Evolutionary conservation across 371 early-diverging fungal genomes (phyloP).

Genomic region (Syncephalastrum monosporum): DNA sequence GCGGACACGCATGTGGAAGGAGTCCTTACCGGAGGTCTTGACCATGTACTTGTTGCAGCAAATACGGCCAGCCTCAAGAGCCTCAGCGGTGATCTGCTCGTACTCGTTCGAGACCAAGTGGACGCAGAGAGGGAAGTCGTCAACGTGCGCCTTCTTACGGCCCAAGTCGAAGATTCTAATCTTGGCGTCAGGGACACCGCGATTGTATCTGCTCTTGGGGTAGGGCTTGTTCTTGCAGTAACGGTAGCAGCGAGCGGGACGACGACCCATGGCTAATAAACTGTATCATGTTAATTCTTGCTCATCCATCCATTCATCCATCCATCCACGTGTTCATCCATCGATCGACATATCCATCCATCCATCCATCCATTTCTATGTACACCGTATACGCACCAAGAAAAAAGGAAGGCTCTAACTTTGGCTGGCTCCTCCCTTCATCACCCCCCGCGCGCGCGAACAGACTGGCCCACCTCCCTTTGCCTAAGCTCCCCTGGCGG

Average conservation of each 20-base stretch:
- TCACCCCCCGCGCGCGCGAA: no score
- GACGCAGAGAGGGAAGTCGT: slow-evolving; percentile 97
- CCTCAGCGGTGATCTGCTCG: slow-evolving; percentile 99
- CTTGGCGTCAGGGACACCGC: slow-evolving; percentile 99
- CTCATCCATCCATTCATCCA: slow-evolving; percentile 22
- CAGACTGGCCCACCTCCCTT: no score
- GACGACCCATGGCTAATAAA: slow-evolving; percentile 86
- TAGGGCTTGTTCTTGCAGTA: slow-evolving; percentile 99
- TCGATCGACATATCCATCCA: background rate
- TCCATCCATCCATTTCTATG: background rate
- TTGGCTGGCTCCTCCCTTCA: no score
- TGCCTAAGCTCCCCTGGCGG: no score
- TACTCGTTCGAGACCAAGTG: slow-evolving; percentile 98
- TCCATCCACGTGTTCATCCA: slow-evolving; percentile 7
- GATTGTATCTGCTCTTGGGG: slow-evolving; percentile 99
- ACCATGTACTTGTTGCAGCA: slow-evolving; percentile 99
- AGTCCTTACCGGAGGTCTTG: slow-evolving; percentile 99
- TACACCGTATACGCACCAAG: background rate
- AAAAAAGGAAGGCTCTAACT: no score
- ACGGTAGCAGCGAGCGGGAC: slow-evolving; percentile 99
- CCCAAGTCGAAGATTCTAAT: slow-evolving; percentile 99
- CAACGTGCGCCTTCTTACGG: slow-evolving; percentile 98
- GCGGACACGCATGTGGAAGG: slow-evolving; percentile 99
- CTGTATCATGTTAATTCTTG: slow-evolving; percentile 4
- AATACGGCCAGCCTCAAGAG: slow-evolving; percentile 99